These are phyloP conservation scores for Lactarius pseudohatsudake DNA, from an alignment of 768 basidiomycete genomes.

Conservation along the genomic window DNA sequence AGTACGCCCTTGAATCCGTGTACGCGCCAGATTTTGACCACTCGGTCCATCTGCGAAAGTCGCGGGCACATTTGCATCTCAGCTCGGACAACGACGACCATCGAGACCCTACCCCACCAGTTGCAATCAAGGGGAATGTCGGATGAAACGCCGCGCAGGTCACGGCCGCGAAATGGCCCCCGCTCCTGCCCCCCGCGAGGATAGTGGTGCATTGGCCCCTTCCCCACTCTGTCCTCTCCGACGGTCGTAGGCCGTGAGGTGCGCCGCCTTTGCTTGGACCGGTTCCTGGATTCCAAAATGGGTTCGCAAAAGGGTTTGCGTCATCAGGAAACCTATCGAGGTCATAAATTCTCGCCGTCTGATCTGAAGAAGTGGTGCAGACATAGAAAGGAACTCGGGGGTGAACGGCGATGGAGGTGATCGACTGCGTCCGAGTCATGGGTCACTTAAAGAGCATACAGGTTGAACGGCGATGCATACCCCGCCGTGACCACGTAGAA, in stretches of 20 bases:
- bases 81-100: conserved; percentile 3
- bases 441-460: conserved; percentile 11
- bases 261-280: conserved; percentile 59
- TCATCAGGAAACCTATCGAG: conserved; percentile 39
- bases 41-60: conserved; percentile 59
- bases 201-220: conserved; percentile 59
- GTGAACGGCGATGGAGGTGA: conserved; percentile 69
- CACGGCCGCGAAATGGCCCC: conserved; percentile 71
- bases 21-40: conserved; percentile 74
- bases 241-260: conserved; percentile 64
- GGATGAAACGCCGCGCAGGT: conserved; percentile 70
- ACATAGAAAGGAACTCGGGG: conserved; percentile 57
- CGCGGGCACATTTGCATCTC: conserved; percentile 8
- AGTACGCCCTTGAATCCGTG: conserved; percentile 42
- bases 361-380: conserved; percentile 73
- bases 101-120: conserved; percentile 61
- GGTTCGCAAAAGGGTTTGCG: conserved; percentile 50
- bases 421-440: conserved; percentile 39
- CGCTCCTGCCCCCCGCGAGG: conserved; percentile 67
- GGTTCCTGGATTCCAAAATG: conserved; percentile 55
- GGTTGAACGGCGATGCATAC: conserved; percentile 12
- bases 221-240: conserved; percentile 60
- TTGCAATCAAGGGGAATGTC: conserved; percentile 62
- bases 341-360: conserved; percentile 69
- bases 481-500: conserved; percentile 43